Evolutionary conservation across 768 basidiomycete species (phyloP).

Genomic region (Collybiopsis confluens): DNA sequence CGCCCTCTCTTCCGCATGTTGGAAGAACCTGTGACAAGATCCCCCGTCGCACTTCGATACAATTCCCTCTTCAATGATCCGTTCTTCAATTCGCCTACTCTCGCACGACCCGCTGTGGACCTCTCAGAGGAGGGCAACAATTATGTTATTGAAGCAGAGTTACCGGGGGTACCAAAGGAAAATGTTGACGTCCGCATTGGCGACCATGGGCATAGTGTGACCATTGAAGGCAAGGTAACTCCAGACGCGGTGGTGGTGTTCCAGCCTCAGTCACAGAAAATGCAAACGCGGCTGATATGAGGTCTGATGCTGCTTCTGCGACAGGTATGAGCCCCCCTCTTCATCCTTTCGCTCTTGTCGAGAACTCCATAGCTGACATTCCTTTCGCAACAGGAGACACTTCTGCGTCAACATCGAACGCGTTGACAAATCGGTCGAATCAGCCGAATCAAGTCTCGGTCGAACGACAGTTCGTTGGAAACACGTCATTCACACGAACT

Average conservation of each 20-base stretch:
- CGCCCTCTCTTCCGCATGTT: conserved; percentile 74
- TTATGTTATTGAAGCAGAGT: conserved; percentile 70
- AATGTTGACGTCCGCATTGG: conserved; percentile 68
- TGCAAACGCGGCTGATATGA: conserved; percentile 9
- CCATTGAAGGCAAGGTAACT: conserved; percentile 62
- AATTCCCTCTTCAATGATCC: conserved; percentile 47
- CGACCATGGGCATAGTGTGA: conserved; percentile 65
- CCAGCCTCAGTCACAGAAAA: conserved; percentile 17
- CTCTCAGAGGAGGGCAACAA: conserved; percentile 59
- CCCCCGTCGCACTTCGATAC: conserved; percentile 22
- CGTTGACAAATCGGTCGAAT: conserved; percentile 21
- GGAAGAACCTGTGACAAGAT: conserved; percentile 60
- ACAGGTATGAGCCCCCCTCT: conserved; percentile 24
- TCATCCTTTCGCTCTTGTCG: too few species aligned
- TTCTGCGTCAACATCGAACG: background rate
- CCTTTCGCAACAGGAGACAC: background rate
- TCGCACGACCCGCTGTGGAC: conserved; percentile 57
- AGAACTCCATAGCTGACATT: background rate
- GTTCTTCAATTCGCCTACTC: conserved; percentile 31
- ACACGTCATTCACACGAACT: conserved; percentile 59
- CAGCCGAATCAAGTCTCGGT: conserved; percentile 44
- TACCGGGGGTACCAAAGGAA: conserved; percentile 78
- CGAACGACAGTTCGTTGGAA: conserved; percentile 58
- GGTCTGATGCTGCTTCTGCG: conserved; percentile 2
- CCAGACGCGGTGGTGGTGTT: conserved; percentile 19